These are phyloP conservation scores for Venturia asperata DNA, from an alignment of 2,329 filamentous ascomycete species.

Conservation along the genomic window DNA sequence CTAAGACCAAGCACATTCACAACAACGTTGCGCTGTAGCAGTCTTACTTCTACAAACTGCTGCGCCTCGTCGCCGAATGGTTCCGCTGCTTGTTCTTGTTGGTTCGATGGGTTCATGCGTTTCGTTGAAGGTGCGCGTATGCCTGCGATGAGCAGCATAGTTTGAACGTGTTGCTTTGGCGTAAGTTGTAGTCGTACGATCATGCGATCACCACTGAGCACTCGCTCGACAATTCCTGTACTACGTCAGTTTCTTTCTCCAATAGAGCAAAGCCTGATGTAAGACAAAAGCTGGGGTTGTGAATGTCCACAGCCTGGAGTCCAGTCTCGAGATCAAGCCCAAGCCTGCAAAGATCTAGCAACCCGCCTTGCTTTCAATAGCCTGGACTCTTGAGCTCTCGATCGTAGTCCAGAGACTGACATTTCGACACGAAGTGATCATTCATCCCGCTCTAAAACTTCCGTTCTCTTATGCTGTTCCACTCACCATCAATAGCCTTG, in stretches of 20 bases:
- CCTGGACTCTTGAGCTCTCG: neutral
- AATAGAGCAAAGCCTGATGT: neutral
- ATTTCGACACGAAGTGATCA: neutral
- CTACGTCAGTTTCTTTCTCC: neutral
- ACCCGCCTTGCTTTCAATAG: neutral
- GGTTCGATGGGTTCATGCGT: conserved; percentile 69
- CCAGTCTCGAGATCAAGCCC: neutral
- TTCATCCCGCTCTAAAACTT: neutral
- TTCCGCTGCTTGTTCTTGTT: conserved; percentile 76
- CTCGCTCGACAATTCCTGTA: conserved; percentile 68
- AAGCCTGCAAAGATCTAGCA: neutral
- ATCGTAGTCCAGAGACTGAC: neutral
- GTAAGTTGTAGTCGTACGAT: conserved; percentile 74
- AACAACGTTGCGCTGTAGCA: conserved; percentile 80
- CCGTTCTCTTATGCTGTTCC: neutral
- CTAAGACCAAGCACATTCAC: conserved; percentile 79
- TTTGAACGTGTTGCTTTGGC: conserved; percentile 79
- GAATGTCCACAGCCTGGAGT: neutral
- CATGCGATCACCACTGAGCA: conserved; percentile 84
- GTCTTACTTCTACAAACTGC: conserved; percentile 73
- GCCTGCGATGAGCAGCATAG: conserved; percentile 81
- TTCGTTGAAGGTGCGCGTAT: conserved; percentile 86
- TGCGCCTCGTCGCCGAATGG: conserved; percentile 85
- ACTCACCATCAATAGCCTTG: conserved; percentile 63
- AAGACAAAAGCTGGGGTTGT: neutral